These are phyloP conservation scores for Chloropicon primus DNA, from an alignment of 139 green algal genomes.

Conservation along the genomic window DNA sequence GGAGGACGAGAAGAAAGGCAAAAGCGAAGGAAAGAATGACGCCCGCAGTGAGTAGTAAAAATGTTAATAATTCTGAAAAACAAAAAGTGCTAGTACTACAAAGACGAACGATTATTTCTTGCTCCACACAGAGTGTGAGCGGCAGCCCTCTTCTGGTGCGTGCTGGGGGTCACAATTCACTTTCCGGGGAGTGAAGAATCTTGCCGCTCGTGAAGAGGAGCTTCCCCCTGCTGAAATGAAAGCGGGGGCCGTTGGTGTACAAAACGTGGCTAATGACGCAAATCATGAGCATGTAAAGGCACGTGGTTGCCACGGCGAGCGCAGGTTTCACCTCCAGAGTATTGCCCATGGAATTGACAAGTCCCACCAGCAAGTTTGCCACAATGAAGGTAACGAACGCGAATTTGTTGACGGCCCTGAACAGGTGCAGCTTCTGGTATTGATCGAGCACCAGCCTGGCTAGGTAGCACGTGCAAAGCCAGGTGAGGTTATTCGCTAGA, in stretches of 20 bases:
- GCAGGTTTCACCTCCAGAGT: constrained; percentile 25
- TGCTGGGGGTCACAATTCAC: no score
- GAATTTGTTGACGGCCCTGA: constrained; percentile 23
- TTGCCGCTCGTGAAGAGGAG: no score
- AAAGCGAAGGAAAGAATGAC: neutral
- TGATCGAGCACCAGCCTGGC: neutral
- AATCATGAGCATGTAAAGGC: neutral
- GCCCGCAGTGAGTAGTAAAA: no score
- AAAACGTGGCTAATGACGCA: neutral
- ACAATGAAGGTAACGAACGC: constrained; percentile 57
- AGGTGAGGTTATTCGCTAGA: constrained; percentile 28
- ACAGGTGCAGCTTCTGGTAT: constrained; percentile 4
- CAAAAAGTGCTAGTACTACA: no score
- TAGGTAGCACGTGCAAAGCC: constrained; percentile 14
- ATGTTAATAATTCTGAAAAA: no score
- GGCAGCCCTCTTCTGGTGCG: no score
- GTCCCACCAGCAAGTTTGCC: constrained; percentile 64
- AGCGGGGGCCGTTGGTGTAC: no score
- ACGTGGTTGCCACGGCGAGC: neutral
- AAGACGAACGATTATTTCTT: no score
- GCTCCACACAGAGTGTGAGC: no score
- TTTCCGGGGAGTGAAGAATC: no score
- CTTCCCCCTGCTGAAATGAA: no score
- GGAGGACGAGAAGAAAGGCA: neutral
- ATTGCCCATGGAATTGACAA: constrained; percentile 35